A percentile compares a stretch with the other conserved stretches of the same genome.
Conservation (phyloP, 2,329 filamentous ascomycete species). For the Penicillium olsonii region DNA sequence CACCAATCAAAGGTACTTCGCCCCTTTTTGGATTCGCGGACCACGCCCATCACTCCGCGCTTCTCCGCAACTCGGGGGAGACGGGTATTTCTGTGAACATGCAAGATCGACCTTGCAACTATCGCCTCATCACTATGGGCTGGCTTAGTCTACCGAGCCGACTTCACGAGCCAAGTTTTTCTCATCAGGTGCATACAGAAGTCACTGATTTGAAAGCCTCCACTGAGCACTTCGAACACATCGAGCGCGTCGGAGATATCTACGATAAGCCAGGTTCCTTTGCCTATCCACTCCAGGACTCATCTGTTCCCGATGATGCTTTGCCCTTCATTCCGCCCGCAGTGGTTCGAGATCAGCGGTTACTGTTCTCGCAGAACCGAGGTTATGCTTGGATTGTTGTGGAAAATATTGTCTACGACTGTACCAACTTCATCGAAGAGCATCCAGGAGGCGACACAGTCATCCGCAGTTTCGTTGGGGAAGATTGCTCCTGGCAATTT, state of each 20-base stretch:
- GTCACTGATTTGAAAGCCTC: not conserved
- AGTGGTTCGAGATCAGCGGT: not conserved
- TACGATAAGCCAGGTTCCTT: not conserved
- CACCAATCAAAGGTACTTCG: no score
- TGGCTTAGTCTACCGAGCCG: not conserved
- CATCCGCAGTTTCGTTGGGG: conserved; percentile 30
- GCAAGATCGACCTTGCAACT: not conserved
- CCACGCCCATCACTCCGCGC: not conserved
- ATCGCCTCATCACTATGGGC: not conserved
- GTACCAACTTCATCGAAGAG: conserved; percentile 25
- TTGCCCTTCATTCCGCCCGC: not conserved
- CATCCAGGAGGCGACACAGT: conserved; percentile 34
- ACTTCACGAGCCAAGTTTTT: not conserved
- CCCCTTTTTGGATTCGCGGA: no score
- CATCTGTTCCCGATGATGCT: not conserved
- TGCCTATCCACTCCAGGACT: not conserved
- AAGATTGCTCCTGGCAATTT: conserved; percentile 38
- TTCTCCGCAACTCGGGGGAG: not conserved
- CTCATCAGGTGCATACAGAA: not conserved
- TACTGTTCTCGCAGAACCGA: not conserved
- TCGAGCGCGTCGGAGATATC: not conserved
- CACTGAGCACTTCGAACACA: not conserved
- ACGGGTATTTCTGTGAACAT: no score
- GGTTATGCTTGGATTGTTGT: conserved; percentile 29
- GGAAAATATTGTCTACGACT: conserved; percentile 33